phyloP scores from a whole-genome alignment of 306 rosid species.

The Cucurbita pepo region DNA sequence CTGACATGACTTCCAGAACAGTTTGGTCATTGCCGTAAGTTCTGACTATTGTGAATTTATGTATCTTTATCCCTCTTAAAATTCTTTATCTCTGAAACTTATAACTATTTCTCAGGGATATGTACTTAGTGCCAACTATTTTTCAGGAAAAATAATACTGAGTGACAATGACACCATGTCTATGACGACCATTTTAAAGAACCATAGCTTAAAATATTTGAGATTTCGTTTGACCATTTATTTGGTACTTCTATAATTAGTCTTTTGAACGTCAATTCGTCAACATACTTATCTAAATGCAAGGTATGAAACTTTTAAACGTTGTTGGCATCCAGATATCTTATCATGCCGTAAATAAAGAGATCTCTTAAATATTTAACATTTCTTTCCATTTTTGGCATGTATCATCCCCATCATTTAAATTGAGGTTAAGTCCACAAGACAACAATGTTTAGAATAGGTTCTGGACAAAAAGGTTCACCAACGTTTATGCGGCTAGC shows the following conservation, averaged over 20 bases:
- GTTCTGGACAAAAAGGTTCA: neutral
- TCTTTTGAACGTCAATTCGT: neutral
- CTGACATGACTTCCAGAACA: slow-evolving; percentile 42
- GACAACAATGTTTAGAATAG: neutral
- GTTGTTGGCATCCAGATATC: slow-evolving; percentile 1
- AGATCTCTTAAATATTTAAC: neutral
- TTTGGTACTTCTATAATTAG: neutral
- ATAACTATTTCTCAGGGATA: neutral
- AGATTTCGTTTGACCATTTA: neutral
- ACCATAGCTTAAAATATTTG: neutral
- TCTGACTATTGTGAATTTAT: slow-evolving; percentile 3
- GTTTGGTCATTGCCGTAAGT: slow-evolving; percentile 96
- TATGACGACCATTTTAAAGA: neutral
- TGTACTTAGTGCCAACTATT: neutral
- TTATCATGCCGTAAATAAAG: neutral
- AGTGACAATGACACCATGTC: neutral
- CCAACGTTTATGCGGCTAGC: neutral
- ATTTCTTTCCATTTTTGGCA: neutral
- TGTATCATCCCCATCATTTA: neutral
- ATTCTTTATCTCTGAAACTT: too few relatives aligned
- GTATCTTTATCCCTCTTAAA: slow-evolving; percentile 1
- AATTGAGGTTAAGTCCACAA: neutral
- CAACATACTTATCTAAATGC: neutral
- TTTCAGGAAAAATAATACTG: neutral
- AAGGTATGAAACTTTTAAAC: neutral